Conservation (phyloP, 2,329 filamentous ascomycete genomes). For the Metarhizium sp. region DNA sequence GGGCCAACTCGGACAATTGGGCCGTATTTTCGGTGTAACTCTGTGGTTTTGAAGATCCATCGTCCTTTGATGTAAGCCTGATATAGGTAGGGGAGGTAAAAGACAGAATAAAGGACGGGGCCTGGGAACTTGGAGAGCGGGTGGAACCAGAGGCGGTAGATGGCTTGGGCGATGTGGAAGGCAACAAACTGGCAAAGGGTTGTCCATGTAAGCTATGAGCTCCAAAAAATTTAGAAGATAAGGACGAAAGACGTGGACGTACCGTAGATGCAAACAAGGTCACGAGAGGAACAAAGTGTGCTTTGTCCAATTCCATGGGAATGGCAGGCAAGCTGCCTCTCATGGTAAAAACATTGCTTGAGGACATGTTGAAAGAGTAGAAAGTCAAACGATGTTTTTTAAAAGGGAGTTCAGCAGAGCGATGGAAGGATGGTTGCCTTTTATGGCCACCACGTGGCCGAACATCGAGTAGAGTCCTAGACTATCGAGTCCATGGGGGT, state of each 20-base stretch:
- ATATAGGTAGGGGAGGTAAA: slow-evolving; percentile 11
- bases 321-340: background rate
- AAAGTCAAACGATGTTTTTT: background rate
- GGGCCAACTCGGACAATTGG: slow-evolving; percentile 32
- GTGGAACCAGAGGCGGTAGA: slow-evolving; percentile 19
- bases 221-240: background rate
- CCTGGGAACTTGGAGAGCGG: slow-evolving; percentile 21
- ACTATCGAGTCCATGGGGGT: too few species aligned
- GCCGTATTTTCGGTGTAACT: slow-evolving; percentile 18
- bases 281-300: background rate
- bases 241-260: background rate
- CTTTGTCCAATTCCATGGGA: background rate
- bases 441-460: too few species aligned
- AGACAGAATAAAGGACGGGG: slow-evolving; percentile 13
- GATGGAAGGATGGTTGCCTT: too few species aligned
- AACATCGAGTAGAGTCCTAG: too few species aligned
- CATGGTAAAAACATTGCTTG: background rate
- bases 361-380: background rate
- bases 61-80: slow-evolving; percentile 10
- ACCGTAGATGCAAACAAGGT: background rate
- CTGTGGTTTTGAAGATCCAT: slow-evolving; percentile 10
- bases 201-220: background rate
- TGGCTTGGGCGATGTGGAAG: slow-evolving; percentile 3
- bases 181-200: slow-evolving; percentile 1
- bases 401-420: too few species aligned